Base-by-base conservation (phyloP, 345 rosid genomes). In the Populus pruinosa region DNA sequence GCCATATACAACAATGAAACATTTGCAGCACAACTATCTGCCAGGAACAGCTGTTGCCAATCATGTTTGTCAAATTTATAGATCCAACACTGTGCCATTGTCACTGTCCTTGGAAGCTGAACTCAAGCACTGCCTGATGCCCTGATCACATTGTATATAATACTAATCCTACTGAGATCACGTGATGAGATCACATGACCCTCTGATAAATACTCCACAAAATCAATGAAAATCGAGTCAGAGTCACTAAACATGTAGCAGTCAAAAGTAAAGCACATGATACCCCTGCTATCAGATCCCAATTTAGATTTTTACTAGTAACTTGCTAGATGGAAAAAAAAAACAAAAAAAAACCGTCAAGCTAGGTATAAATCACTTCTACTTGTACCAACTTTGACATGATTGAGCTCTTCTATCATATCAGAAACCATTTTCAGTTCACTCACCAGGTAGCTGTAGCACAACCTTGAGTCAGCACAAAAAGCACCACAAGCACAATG, bases 221-320 rank as follows among this genome's bases (percentile, higher is more conserved):
- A 56, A 35, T 27, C 39, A 59, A 27, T 27, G 21, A 14, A 72
- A 71, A 72, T 71, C 71, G 33, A 70, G 73, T 83, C 72, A 79
- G 69, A 75, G 71, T 29, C 72, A 78, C 61, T 3, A 61, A 77
- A 29, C 73, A 44, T 76, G 63, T n/a, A 64, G 50, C 83, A 75
- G 88, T 87, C 88, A 89, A 86, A 33, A 81, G 86, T 16, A 63
- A 5, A 77, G 85, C 88, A 89, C 91, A 86, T 88, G 92, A 88
- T 84, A 86, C 77, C 80, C 82, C 86, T 79, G 80, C 38, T 69
- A 41, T 70, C 78, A 77, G 89, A 89, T 89, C 88, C 81, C 71
- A 79, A 73, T 43, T 41, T 44, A 25, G 72, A 67, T 44, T 71
- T 80, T 73, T 50, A 67, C 73, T 35, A 35, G 12, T 56, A n/a